A percentile compares a stretch with the other conserved stretches of the same genome.
Conservation (phyloP, 768 basidiomycete genomes). For the Brasilioporus rufonigricans region DNA sequence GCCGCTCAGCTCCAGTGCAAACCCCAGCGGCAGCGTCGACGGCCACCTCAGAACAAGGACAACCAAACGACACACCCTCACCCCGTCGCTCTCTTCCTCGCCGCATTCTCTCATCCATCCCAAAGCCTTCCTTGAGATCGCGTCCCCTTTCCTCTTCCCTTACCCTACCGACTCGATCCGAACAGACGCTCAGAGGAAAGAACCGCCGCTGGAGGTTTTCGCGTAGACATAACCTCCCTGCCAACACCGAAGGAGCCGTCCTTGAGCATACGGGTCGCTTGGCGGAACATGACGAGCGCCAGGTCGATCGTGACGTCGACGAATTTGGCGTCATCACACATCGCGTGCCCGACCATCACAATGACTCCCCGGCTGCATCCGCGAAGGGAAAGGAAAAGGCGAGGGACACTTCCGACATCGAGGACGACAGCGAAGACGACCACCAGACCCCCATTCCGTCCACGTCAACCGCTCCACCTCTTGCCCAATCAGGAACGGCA, state of each 20-base stretch:
- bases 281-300: constrained; percentile 28
- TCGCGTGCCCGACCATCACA: constrained; percentile 30
- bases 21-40: neutral
- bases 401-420: constrained; percentile 13
- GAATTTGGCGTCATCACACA: constrained; percentile 27
- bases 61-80: neutral
- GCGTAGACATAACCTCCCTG: constrained; percentile 11
- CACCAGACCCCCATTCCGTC: constrained; percentile 10
- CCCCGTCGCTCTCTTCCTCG: constrained; percentile 29
- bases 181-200: constrained; percentile 30
- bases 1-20: constrained; percentile 15
- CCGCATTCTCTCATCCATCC: constrained; percentile 34
- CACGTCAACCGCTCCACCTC: constrained; percentile 14
- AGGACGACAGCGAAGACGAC: constrained; percentile 5
- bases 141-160: constrained; percentile 11
- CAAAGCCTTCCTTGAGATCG: constrained; percentile 23
- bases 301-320: constrained; percentile 28
- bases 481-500: constrained; percentile 1
- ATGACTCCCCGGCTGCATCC: constrained; percentile 20
- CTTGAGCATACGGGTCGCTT: constrained; percentile 13
- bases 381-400: constrained; percentile 40
- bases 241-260: constrained; percentile 16
- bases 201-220: constrained; percentile 27
- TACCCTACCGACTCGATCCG: constrained; percentile 20
- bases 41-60: constrained; percentile 9